A percentile compares a stretch with the other conserved stretches of the same genome.
Evolutionary conservation across 139 green algal species (phyloP).

Genomic region (Picochlorum sp.): DNA sequence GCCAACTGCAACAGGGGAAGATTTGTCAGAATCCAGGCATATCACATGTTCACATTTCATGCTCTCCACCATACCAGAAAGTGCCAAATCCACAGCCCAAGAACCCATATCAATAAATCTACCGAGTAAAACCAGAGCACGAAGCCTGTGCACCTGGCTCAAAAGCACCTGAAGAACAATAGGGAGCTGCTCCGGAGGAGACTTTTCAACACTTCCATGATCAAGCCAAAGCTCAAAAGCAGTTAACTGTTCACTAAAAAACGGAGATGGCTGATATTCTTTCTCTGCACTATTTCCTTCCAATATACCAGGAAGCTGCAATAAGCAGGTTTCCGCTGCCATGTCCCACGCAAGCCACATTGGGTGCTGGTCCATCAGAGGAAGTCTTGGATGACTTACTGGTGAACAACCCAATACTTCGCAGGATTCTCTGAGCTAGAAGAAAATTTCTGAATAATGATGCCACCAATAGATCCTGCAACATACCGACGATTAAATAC

Average conservation of each 20-base stretch:
- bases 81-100: slow-evolving; percentile 94
- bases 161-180: slow-evolving; percentile 98
- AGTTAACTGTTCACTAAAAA: slow-evolving; percentile 97
- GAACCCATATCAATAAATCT: slow-evolving; percentile 95
- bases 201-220: slow-evolving; percentile 68
- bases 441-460: slow-evolving; percentile 98
- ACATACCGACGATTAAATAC: background rate
- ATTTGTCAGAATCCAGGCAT: background rate
- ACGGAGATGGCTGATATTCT: slow-evolving; percentile 57
- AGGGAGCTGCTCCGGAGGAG: slow-evolving; percentile 94
- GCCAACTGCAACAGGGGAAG: slow-evolving; percentile 52
- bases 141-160: slow-evolving; percentile 86
- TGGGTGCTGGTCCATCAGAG: slow-evolving; percentile 88
- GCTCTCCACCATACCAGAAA: slow-evolving; percentile 35
- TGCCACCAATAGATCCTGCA: slow-evolving; percentile 90
- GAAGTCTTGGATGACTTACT: slow-evolving; percentile 69
- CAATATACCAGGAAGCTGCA: slow-evolving; percentile 61
- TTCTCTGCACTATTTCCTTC: slow-evolving; percentile 1
- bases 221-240: slow-evolving; percentile 97
- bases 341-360: slow-evolving; percentile 97
- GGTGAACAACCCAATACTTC: slow-evolving; percentile 63
- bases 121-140: slow-evolving; percentile 87
- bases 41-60: slow-evolving; percentile 3
- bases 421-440: slow-evolving; percentile 94
- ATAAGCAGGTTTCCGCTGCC: slow-evolving; percentile 91